Evolutionary conservation across 257 asterid species (phyloP), one percentile per base, ranked within the genome.

Genomic region (Plantago elongata): DNA sequence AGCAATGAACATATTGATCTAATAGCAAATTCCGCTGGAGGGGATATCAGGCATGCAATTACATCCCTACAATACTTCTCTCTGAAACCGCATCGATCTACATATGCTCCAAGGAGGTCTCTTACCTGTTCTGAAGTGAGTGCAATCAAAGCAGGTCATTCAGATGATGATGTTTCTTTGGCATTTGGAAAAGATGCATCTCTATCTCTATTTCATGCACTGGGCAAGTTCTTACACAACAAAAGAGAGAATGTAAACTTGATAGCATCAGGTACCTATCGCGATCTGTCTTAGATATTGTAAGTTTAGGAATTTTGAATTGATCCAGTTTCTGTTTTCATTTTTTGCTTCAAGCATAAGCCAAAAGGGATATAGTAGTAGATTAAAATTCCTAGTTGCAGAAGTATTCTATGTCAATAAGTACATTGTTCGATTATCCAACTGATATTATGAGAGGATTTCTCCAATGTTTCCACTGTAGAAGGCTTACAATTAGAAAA

Each of bases 211-310:
- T 92, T 92, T 72, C 99, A 92, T 71, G 99, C 97, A 65, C 57
- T 92, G 78, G 99, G 99, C 17, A 92, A 92, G 71, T 92, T 92
- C 79, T 74, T 92, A 79, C 99, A 92, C 83, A 92, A 92, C 78
- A 92, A 92, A 79, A 82, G 99, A 50, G 91, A 88, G 54, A 63
- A 68, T 64, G 89, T 67, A 67, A 69, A 50, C 64, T 45, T 67
- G 72, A 69, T 42, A 62, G 57, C 75, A 48, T 62, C 90, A 80
- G 97, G 94, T 85, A 81, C 47, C 52, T 72, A 30, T 22, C 4
- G 1, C 64, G 72, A 52, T 40, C 45, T 69, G 62, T 37, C 56
- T 67, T 29, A 37, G 52, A 11, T 46, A 8, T 64, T 50, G 45
- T 22, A 51, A 22, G 55, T 54, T 43, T 47, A 29, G 61, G 62